A percentile compares a stretch with the other conserved stretches of the same genome.
phyloP scores from a whole-genome alignment of 2,329 filamentous ascomycete species.

The Phaeosphaeriaceae sp. region DNA sequence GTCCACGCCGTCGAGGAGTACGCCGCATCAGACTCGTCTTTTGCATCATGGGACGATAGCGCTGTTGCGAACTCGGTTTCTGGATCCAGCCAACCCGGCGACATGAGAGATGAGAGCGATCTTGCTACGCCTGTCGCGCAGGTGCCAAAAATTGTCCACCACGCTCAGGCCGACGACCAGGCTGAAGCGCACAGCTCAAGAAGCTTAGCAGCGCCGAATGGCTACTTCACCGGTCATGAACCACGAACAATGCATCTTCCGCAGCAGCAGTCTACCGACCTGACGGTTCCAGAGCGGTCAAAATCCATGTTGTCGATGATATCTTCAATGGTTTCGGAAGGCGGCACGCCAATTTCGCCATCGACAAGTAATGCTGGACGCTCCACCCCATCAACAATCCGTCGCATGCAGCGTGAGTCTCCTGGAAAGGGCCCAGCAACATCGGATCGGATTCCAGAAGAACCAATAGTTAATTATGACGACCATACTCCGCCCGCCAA shows the following conservation, averaged over 20 bases:
- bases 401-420: slow-evolving; percentile 32
- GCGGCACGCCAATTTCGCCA: slow-evolving; percentile 36
- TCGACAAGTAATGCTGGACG: slow-evolving; percentile 33
- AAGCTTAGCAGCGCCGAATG: slow-evolving; percentile 15
- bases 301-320: slow-evolving; percentile 46
- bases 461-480: slow-evolving; percentile 19
- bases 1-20: slow-evolving; percentile 42
- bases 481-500: slow-evolving; percentile 23
- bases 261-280: slow-evolving; percentile 21
- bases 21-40: slow-evolving; percentile 37
- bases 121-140: slow-evolving; percentile 37
- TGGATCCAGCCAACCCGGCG: slow-evolving; percentile 30
- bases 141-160: slow-evolving; percentile 25
- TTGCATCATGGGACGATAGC: slow-evolving; percentile 43
- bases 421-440: slow-evolving; percentile 24
- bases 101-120: slow-evolving; percentile 34
- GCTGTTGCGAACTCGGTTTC: slow-evolving; percentile 31
- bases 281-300: slow-evolving; percentile 35
- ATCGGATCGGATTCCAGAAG: slow-evolving; percentile 33
- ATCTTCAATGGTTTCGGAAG: slow-evolving; percentile 45
- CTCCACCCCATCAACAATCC: slow-evolving; percentile 40
- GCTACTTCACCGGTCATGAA: slow-evolving; percentile 17
- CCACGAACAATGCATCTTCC: slow-evolving; percentile 15
- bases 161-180: slow-evolving; percentile 22
- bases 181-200: slow-evolving; percentile 19